Evolutionary conservation across 768 basidiomycete species (phyloP), one percentile per base, ranked within the genome.

Genomic region (Lanmaoa pseudosensibilis): DNA sequence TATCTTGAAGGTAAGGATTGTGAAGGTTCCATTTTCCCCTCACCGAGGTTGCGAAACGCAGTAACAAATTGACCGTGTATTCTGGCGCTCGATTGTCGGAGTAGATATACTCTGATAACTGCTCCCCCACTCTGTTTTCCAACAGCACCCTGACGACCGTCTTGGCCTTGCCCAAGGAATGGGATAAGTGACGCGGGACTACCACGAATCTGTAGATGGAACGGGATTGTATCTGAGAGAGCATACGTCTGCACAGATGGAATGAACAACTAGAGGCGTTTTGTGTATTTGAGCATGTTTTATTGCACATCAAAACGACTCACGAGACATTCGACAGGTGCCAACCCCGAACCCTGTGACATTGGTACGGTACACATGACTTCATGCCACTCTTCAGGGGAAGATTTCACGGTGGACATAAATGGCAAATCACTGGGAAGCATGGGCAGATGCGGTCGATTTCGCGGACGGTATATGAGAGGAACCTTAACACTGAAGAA

Each of bases 301-400:
- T 25, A 45, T 37, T 50, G 13, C 27, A n/a, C 7, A 44, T 13
- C 13, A 25, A 2, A 36, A 53, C 16, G 43, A 73, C 80, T 62
- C 71, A 86, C 86, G 60, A 84, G 78, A 60, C 78, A 77, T 54
- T 81, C 69, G 4, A 82, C 69, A 18, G 79, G 78, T 16, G 72
- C 66, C 19, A 78, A 49, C 11, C 62, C 56, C 2, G 76, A 72
- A 7, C 63, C 61, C 19, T 65, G 58, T 18, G 75, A 72, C 30
- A 75, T 73, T 43, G 75, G 68, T 62, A 87, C 65, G n/a, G 67
- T 66, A 30, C 77, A 75, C 13, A 74, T 69, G 64, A 77, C 66
- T 80, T 86, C 64, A 70, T 75, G 70, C 84, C 85, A 89, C 65
- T 88, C 87, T 64, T 87, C 87, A 9, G 87, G 86, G 4, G 78